Percentiles rank a stretch among this genome's conserved stretches.
Evolutionary conservation across 176 grass and related monocot genomes (phyloP).

Genomic region (Ensete glaucum): DNA sequence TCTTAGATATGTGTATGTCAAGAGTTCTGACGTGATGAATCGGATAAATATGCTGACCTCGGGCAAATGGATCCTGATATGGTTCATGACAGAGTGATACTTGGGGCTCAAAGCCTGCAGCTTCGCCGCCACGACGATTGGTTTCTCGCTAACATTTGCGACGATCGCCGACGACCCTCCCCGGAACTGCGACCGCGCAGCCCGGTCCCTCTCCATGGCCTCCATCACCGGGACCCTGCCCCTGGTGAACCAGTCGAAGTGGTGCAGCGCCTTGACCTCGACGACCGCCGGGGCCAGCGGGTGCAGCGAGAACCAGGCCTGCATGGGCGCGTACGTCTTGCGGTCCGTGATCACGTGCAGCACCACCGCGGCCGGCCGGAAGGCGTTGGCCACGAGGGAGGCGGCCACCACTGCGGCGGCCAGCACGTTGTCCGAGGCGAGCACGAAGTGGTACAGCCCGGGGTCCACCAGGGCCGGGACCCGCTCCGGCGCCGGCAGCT

Average conservation of each 20-base stretch:
- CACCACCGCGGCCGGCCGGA: constrained; percentile 12
- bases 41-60: not conserved
- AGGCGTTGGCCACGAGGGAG: constrained; percentile 19
- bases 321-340: constrained; percentile 23
- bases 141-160: constrained; percentile 13
- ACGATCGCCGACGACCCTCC: constrained; percentile 25
- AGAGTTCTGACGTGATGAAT: too few species aligned
- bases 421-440: constrained; percentile 20
- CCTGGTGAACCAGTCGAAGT: constrained; percentile 15
- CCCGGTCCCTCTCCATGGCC: constrained; percentile 21
- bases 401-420: constrained; percentile 16
- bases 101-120: constrained; percentile 19
- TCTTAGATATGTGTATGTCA: too few species aligned
- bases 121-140: constrained; percentile 15
- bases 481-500: constrained; percentile 16
- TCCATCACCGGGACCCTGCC: constrained; percentile 20
- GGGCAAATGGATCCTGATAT: constrained; percentile 17
- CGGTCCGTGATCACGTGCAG: constrained; percentile 19
- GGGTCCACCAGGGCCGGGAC: constrained; percentile 12
- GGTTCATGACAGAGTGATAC: constrained; percentile 24
- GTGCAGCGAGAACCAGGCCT: constrained; percentile 20
- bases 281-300: constrained; percentile 13
- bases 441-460: constrained; percentile 9
- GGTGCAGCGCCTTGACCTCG: constrained; percentile 19
- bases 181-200: constrained; percentile 17